Base-by-base conservation (phyloP, 768 basidiomycete species). In the Trametes sanguinea region DNA sequence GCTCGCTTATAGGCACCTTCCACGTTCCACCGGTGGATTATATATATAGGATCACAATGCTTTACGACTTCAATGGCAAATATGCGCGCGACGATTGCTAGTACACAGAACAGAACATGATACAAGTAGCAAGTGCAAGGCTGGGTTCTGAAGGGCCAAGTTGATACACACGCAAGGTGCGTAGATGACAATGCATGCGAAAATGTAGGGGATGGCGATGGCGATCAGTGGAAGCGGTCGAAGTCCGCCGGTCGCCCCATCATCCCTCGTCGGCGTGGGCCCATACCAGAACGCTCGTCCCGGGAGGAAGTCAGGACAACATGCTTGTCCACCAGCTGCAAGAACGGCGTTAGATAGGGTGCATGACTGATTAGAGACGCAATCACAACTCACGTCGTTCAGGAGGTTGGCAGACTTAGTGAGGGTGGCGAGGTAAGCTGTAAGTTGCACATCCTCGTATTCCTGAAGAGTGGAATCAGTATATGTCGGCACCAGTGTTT, bases 361-460 rank as follows among this genome's bases (percentile, higher is more conserved):
- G 14, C n/a, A 29, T 22, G 17, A 30, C 80, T 4, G 63, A n/a
- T 43, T 51, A 40, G 54, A 17, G 52, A 51, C 45, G 40, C 35
- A 63, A n/a, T 22, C n/a, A 32, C 17, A 3, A 68, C 92, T 68
- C 70, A 96, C 95, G 68, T 96, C 94, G 72, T 95, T 98, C 60
- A 98, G 75, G 9, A 88, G 84, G 65, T 88, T 89, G 14, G 95
- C 82, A 33, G 92, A 90, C 75, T 95, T 95, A 6, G 95, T 98
- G 61, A 99, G 75, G 13, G 87, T 85, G 0, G 94, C 88, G 11
- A 99, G 79, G 75, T 93, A 92, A 8, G 90, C 88, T 1, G 94
- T 97, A 32, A 99, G 78, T 63, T 97, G 94, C 14, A 96, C 94
- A 72, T 99, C 95, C 69, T 90, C 90, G 74, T 95, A 94, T 84